A percentile compares a stretch with the other conserved stretches of the same genome.
These are phyloP conservation scores for Calonectria ilicicola DNA, from an alignment of 2,329 filamentous ascomycete genomes.

Conservation along the genomic window DNA sequence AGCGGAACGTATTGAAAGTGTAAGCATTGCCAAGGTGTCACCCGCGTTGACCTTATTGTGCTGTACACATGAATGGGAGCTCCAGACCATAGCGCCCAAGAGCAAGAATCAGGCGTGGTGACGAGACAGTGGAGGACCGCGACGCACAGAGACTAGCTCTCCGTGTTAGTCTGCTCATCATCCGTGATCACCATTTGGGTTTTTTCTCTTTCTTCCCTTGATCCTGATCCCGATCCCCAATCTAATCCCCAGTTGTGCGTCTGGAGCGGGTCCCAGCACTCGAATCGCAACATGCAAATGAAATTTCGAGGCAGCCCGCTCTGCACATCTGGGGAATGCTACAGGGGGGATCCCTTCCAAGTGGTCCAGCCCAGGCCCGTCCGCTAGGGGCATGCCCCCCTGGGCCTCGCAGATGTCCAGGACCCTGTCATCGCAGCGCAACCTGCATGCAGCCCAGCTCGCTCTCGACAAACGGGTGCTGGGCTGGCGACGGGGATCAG, in stretches of 20 bases:
- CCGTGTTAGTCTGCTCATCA: background rate
- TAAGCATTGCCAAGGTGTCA: background rate
- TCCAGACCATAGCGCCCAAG: no score
- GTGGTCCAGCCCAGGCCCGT: background rate
- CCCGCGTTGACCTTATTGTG: slow-evolving; percentile 1
- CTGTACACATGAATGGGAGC: background rate
- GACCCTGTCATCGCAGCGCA: slow-evolving; percentile 5
- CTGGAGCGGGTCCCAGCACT: slow-evolving; percentile 11
- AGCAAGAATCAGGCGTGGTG: background rate
- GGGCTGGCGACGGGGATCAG: background rate
- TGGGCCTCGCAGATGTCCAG: slow-evolving; percentile 3
- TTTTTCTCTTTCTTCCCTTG: background rate
- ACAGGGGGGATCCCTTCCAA: slow-evolving; percentile 26
- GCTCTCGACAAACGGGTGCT: slow-evolving; percentile 11
- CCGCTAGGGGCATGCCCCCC: background rate
- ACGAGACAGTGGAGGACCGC: background rate
- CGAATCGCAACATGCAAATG: slow-evolving; percentile 5
- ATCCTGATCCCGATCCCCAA: background rate
- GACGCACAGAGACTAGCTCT: background rate
- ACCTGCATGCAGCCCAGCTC: slow-evolving; percentile 8
- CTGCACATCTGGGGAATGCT: slow-evolving; percentile 41
- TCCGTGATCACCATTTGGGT: slow-evolving; percentile 1
- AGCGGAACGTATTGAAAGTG: background rate
- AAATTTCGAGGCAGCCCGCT: slow-evolving; percentile 15
- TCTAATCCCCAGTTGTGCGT: background rate